These are phyloP conservation scores for Cyberlindnera mycetangii DNA, from an alignment of 805 yeast genomes.

Conservation along the genomic window DNA sequence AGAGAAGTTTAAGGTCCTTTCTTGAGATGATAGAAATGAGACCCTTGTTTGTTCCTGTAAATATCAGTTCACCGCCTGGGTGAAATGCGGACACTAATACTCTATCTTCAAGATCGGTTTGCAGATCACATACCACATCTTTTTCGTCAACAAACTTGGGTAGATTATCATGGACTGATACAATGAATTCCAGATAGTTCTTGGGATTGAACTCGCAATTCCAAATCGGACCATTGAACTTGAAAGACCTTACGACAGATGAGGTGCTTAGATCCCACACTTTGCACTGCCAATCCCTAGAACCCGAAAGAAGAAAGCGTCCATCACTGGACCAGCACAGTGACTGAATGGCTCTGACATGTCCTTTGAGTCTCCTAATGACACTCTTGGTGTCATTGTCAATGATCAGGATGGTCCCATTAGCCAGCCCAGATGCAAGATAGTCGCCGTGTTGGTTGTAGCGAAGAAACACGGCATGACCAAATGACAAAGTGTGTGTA, in stretches of 20 bases:
- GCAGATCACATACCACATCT: conserved; percentile 22
- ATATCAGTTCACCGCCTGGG: conserved; percentile 51
- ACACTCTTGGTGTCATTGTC: conserved; percentile 68
- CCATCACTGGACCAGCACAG: conserved; percentile 75
- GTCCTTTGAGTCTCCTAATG: conserved; percentile 57
- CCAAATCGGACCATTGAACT: conserved; percentile 76
- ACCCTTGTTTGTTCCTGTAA: conserved; percentile 83
- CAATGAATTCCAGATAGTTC: conserved; percentile 48
- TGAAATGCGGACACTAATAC: conserved; percentile 40
- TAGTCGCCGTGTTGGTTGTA: conserved; percentile 80
- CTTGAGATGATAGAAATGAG: conserved; percentile 51
- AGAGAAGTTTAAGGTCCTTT: conserved; percentile 33
- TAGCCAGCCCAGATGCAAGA: conserved; percentile 72
- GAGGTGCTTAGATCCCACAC: conserved; percentile 68
- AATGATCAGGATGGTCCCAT: conserved; percentile 70
- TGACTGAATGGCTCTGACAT: conserved; percentile 70
- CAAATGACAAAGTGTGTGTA: conserved; percentile 64
- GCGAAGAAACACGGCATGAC: conserved; percentile 63
- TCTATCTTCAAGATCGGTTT: conserved; percentile 14
- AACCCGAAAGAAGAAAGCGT: conserved; percentile 60
- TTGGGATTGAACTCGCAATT: conserved; percentile 54
- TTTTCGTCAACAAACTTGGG: conserved; percentile 49
- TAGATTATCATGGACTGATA: conserved; percentile 60
- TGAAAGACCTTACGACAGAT: conserved; percentile 41
- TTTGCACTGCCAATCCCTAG: conserved; percentile 79